phyloP scores from a whole-genome alignment of 805 yeast genomes.

The Nakazawaea ambrosiae region DNA sequence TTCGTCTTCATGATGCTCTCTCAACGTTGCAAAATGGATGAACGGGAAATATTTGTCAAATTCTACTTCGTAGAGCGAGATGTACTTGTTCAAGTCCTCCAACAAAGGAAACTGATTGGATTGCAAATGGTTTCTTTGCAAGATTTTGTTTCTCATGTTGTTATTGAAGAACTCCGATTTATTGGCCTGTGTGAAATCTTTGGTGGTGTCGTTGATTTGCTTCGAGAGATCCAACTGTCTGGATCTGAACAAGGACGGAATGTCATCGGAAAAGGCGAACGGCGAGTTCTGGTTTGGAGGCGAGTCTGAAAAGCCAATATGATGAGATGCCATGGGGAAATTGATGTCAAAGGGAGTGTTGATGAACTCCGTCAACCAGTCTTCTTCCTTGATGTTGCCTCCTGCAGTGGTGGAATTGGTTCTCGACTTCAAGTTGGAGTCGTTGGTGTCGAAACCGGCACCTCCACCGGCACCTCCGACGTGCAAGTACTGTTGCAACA shows the following conservation, averaged over 20 bases:
- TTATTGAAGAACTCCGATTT: constrained; percentile 34
- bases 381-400: constrained; percentile 18
- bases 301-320: constrained; percentile 50
- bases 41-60: constrained; percentile 82
- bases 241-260: constrained; percentile 54
- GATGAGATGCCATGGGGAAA: constrained; percentile 44
- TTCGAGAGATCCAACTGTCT: constrained; percentile 63
- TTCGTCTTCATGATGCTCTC: constrained; percentile 35
- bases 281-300: constrained; percentile 16
- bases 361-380: constrained; percentile 68
- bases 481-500: constrained; percentile 31
- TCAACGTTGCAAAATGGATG: constrained; percentile 63
- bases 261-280: constrained; percentile 29
- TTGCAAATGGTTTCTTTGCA: constrained; percentile 44
- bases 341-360: constrained; percentile 55
- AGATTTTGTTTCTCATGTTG: constrained; percentile 46
- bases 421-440: constrained; percentile 10
- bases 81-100: constrained; percentile 70
- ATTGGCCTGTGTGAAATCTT: neutral
- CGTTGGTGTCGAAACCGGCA: constrained; percentile 24
- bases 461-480: constrained; percentile 34
- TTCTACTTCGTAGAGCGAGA: constrained; percentile 66
- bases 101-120: constrained; percentile 65
- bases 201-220: constrained; percentile 21
- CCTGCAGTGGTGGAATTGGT: constrained; percentile 3